Percentiles rank a stretch among this genome's conserved stretches.
Conservation (phyloP, 768 basidiomycete genomes). For the Suillus ampliporus region DNA sequence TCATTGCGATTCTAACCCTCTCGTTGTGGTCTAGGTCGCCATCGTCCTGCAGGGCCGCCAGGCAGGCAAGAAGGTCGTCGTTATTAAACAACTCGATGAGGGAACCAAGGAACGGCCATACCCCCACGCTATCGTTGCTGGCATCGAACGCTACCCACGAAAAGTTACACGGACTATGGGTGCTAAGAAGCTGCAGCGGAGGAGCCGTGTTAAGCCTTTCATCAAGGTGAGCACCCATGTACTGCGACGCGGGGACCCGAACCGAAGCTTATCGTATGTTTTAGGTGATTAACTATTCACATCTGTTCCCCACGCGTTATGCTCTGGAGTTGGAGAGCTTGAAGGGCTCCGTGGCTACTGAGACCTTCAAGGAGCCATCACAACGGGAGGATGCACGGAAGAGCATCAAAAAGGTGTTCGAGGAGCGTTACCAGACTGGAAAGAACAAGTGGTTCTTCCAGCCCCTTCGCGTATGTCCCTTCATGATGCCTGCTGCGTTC, state of each 20-base stretch:
- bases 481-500: background rate
- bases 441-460: constrained; percentile 99
- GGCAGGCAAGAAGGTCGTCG: constrained; percentile 99
- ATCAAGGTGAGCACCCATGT: constrained; percentile 77
- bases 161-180: constrained; percentile 99
- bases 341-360: constrained; percentile 82
- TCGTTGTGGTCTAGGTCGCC: constrained; percentile 63
- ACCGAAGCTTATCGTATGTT: constrained; percentile 3
- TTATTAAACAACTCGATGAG: constrained; percentile 97
- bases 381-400: constrained; percentile 96
- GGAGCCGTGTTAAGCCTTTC: constrained; percentile 99
- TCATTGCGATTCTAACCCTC: constrained; percentile 2
- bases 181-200: constrained; percentile 87
- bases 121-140: constrained; percentile 98
- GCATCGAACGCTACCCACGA: constrained; percentile 96
- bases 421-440: constrained; percentile 91
- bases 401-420: constrained; percentile 93
- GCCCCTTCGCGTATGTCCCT: constrained; percentile 68
- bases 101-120: constrained; percentile 96
- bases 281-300: constrained; percentile 95
- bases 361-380: constrained; percentile 97
- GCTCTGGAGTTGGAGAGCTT: constrained; percentile 94
- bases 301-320: constrained; percentile 99
- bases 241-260: background rate
- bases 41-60: constrained; percentile 99